Base-by-base conservation (phyloP, 2,329 filamentous ascomycete species). In the Clonostachys rosea region DNA sequence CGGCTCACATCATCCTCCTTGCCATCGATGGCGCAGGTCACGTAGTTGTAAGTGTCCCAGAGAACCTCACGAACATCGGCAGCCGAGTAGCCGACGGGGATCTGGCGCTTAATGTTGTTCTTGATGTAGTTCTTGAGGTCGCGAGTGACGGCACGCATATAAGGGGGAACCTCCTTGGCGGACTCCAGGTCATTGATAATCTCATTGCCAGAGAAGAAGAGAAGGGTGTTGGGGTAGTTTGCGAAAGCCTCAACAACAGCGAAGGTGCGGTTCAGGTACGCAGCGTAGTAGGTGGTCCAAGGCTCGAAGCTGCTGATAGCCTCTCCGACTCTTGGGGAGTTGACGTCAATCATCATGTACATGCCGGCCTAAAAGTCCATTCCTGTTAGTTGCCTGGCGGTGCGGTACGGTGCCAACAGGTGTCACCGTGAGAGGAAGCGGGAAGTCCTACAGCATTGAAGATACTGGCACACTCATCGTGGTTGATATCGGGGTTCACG, bases 111-210 rank as follows among this genome's bases (percentile, higher is more conserved):
- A 50, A 79, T 71, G 60, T 87, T 81, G 60, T 83, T 84, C 67
- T 83, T 80, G 69, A 91, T 84, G 73, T 91, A 91, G 63, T 84
- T 85, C 75, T 89, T 90, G 64, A 91, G 75, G 66, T 91, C 87
- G 59, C 87, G 84, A 42, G 85, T 90, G 52, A 89, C 81, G 52
- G 87, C 87, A 66, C 83, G 77, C 55, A 85, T 73, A 64, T 89
- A 91, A n/a, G 82, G 84, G 40, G 86, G 86, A 34, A 81, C 82
- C 46, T 65, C 66, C 46, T 73, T 67, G 52, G 80, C 84, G 36
- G 79, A 84, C 41, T 73, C 62, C 44, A 80, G 71, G 54, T 84
- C 73, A 64, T 87, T 84, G 67, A 89, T 87, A 59, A 90, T 84
- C 68, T 91, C 87, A 66, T 91, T 91, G 49, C 83, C 87, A 42